These are phyloP conservation scores for Cyclocybe aegerita DNA, from an alignment of 768 basidiomycete species.

Conservation along the genomic window DNA sequence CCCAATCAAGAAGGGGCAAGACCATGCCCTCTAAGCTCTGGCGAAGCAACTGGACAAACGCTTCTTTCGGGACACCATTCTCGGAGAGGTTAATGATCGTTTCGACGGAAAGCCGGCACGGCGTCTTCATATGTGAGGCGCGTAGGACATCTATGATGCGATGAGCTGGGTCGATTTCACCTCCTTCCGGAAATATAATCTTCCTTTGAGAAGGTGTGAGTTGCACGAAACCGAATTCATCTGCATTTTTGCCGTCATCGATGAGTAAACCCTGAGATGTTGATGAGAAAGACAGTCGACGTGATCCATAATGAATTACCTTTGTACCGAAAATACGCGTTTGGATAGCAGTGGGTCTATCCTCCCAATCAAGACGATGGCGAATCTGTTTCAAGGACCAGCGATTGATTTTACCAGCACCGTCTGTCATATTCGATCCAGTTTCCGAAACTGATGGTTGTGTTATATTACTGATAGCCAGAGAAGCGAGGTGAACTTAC, in stretches of 20 bases:
- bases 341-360: conserved; percentile 49
- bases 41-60: conserved; percentile 40
- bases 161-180: conserved; percentile 37
- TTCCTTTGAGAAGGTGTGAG: conserved; percentile 46
- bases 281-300: not conserved
- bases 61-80: conserved; percentile 49
- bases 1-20: conserved; percentile 43
- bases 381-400: conserved; percentile 32
- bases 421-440: conserved; percentile 54
- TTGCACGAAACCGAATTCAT: conserved; percentile 24
- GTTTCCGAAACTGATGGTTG: conserved; percentile 22
- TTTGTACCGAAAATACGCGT: conserved; percentile 48
- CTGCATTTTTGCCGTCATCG: conserved; percentile 27
- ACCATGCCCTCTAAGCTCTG: conserved; percentile 33
- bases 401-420: conserved; percentile 47
- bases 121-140: conserved; percentile 43
- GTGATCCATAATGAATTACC: conserved; percentile 22
- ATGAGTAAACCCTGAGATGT: conserved; percentile 37
- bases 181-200: conserved; percentile 35
- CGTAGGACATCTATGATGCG: conserved; percentile 55
- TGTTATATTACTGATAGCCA: not conserved
- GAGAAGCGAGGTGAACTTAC: conserved; percentile 30
- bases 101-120: conserved; percentile 52
- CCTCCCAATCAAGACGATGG: conserved; percentile 32
- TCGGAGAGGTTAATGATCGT: conserved; percentile 62